Base-by-base conservation (phyloP, 345 rosid species). In the Mercurialis annua region DNA sequence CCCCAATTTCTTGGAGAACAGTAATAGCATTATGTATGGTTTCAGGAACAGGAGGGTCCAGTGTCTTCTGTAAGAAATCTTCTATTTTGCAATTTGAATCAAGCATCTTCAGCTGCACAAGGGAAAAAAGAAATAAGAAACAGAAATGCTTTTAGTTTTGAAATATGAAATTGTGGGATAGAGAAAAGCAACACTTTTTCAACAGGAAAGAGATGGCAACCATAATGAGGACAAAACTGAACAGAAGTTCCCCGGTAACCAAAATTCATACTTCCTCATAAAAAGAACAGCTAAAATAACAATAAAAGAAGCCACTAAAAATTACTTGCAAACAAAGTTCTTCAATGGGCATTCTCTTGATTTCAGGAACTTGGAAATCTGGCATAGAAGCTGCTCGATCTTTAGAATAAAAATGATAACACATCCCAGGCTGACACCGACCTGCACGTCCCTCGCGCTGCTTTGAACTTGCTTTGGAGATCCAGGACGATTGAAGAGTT, bases 371-470 rank as follows among this genome's bases (percentile, higher is more conserved):
- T 71, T 85, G 92, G 70, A 84, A 94, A 40, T 91, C 95, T 3
- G 84, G 95, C 76, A 91, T 67, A 68, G 97, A 84, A 59, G 90
- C 81, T 62, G 92, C 99, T 76, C 89, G 80, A 53, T 81, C 80
- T 70, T 84, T 86, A 7, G 99, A 87, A 76, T 75, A 94, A 64
- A 94, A 85, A 85, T 89, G 99, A 75, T 94, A 93, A 67, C 99
- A 93, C 46, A 83, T 81, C 50, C 99, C 99, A 61, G 99, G 92
- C 72, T 81, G 94, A 77, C 97, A 93, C 14, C 97, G 95, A 16
- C 99, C 99, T 56, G 97, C 96, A 61, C 98, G 90, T 27, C 97
- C 98, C 69, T 86, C 96, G 34, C 98, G 83, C 72, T 93, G 98
- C 80, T 81, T 93, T 33, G 97, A 92, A 81, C 87, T 93, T 73